A percentile compares a stretch with the other conserved stretches of the same genome.
These are phyloP conservation scores for Monilinia aucupariae DNA, from an alignment of 2,329 filamentous ascomycete genomes.

Conservation along the genomic window DNA sequence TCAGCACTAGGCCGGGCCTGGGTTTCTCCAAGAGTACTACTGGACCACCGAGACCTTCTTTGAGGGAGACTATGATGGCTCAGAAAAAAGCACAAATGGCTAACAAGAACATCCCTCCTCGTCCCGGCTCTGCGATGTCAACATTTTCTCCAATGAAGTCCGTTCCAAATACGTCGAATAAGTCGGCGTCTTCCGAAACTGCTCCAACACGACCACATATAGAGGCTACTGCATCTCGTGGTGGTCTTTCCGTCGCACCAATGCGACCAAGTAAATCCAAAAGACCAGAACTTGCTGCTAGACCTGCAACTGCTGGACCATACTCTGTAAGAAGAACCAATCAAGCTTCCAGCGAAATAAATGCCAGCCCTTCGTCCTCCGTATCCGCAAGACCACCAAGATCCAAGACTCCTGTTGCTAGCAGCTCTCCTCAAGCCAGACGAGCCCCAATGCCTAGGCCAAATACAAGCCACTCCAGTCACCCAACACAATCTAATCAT, in stretches of 20 bases:
- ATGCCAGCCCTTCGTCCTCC: conserved; percentile 33
- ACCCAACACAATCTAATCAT: conserved; percentile 30
- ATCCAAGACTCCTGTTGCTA: conserved; percentile 45
- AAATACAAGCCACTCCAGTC: conserved; percentile 36
- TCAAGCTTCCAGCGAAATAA: conserved; percentile 30
- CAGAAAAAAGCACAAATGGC: conserved; percentile 62
- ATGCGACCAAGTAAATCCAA: conserved; percentile 52
- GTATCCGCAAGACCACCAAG: conserved; percentile 40
- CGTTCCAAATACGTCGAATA: conserved; percentile 34
- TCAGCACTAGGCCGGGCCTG: conserved; percentile 48
- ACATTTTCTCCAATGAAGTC: conserved; percentile 50
- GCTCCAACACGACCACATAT: conserved; percentile 41
- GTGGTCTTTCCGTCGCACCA: conserved; percentile 58
- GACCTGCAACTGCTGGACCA: conserved; percentile 60
- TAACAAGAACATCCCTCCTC: conserved; percentile 47
- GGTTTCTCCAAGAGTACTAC: conserved; percentile 60
- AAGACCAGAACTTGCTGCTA: conserved; percentile 49
- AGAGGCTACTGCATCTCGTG: conserved; percentile 40
- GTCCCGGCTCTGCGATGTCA: conserved; percentile 61
- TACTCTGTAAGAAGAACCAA: conserved; percentile 51
- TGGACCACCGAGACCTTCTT: conserved; percentile 53
- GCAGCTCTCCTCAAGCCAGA: conserved; percentile 37
- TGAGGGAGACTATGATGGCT: conserved; percentile 79
- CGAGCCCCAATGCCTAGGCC: conserved; percentile 27
- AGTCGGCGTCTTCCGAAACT: conserved; percentile 36